Evolutionary conservation across 1,284 basidiomycete genomes (phyloP).

Genomic region (Schizophyllum amplum): DNA sequence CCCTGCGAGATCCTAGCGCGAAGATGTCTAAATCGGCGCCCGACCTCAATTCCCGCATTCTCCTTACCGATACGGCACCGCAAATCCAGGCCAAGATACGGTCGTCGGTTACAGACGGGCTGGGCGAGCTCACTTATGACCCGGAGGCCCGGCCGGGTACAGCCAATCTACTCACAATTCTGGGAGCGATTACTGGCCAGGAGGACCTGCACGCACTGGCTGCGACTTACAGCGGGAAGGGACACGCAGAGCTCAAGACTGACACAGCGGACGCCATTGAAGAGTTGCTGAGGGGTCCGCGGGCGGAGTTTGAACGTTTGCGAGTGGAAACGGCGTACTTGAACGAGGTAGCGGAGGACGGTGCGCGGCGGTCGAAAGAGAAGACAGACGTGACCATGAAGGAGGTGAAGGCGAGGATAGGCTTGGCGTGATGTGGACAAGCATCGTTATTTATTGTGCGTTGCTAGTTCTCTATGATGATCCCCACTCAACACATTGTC

Average conservation of each 20-base stretch:
- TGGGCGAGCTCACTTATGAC: constrained; percentile 68
- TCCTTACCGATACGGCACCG: constrained; percentile 69
- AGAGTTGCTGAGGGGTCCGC: constrained; percentile 59
- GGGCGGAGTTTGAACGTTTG: constrained; percentile 63
- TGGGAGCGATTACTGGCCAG: constrained; percentile 44
- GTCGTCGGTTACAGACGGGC: constrained; percentile 81
- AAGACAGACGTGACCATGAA: constrained; percentile 57
- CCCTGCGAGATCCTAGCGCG: constrained; percentile 74
- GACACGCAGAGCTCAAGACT: constrained; percentile 64
- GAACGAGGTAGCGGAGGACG: constrained; percentile 51
- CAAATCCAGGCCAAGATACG: constrained; percentile 70
- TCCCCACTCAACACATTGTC: background rate
- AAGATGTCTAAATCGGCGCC: constrained; percentile 97
- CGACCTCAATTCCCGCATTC: constrained; percentile 73
- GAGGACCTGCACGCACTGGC: constrained; percentile 43
- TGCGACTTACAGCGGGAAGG: constrained; percentile 43
- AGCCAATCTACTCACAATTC: constrained; percentile 76
- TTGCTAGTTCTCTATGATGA: too few relatives aligned
- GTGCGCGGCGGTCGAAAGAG: constrained; percentile 56
- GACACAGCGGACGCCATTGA: constrained; percentile 71
- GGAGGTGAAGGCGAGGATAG: constrained; percentile 61
- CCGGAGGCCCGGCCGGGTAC: constrained; percentile 72
- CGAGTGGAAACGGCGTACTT: constrained; percentile 57
- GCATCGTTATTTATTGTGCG: background rate
- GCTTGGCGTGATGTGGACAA: constrained; percentile 32